Evolutionary conservation across 2,329 filamentous ascomycete genomes (phyloP), one percentile per base, ranked within the genome.

Genomic region (Cercospora sesami): DNA sequence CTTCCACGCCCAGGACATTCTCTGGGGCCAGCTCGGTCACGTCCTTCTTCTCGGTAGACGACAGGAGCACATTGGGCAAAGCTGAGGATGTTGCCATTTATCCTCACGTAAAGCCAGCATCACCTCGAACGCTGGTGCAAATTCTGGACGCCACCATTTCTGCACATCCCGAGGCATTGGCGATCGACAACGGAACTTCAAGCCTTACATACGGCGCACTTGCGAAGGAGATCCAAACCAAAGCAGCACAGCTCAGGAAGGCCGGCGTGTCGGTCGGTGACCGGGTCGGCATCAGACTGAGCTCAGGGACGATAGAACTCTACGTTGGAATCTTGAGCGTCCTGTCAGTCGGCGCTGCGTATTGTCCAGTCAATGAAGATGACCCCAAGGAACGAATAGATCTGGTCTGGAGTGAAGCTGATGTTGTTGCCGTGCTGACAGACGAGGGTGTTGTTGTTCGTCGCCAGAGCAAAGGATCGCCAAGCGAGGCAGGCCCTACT

Each of bases 331-430:
- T 74, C 16, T 67, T 73, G 59, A 75, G 69, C 30, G 67, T 68
- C 6, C 74, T 78, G 70, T 78, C 77, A 68, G 75, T 73, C 7
- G 76, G 77, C 23, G 72, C 68, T 63, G 72, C 57, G 71, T 76
- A 68, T 71, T 76, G 51, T 65, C 74, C 48, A 66, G 58, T 64
- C 31, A 57, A 67, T 23, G 59, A 51, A 8, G 42, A 70, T 1
- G 68, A 70, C 5, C 75, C 75, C 8, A 26, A 69, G 6, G 73
- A 73, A n/a, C 69, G 76, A 12, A 69, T 77, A 4, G 70, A 72
- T 55, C 72, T 69, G 30, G 75, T 78, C 62, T 71, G 71, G 2
- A 26, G 63, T 23, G 71, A 78, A 60, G 73, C 75, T 2, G 60
- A 64, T 10, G 74, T 77, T 14, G 36, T 30, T 31, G 59, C 59